Base-by-base conservation (phyloP, 352 stramenopile species). In the Elongisporangium prolatum region DNA sequence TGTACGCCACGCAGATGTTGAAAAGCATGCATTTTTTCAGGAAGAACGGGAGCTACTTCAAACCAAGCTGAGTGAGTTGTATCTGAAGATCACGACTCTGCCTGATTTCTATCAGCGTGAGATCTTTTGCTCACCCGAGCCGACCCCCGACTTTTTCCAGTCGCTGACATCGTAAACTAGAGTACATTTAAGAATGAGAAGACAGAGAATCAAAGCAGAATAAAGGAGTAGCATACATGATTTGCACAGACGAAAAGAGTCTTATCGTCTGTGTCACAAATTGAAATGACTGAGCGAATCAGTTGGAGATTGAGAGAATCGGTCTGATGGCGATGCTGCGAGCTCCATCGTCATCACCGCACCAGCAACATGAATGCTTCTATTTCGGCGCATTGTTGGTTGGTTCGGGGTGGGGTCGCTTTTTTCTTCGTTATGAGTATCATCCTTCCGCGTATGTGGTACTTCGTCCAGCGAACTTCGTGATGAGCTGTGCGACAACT, bases 51-150 rank as follows among this genome's bases (percentile, higher is more conserved):
- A 72, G n/a, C 71, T 88, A 22, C 58, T 95, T 34, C 80, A 91
- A 52, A 69, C 88, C 38, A 74, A 78, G 14, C 68, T 95, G 10
- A 78, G 76, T 16, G 77, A 93, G 49, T 59, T 95, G 21, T 86
- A 88, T 51, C 59, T 91, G 51, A 95, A 93, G 61, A 87, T 93
- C 64, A 91, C 85, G 48, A 88, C 79, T 13, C 68, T 93, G 44
- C 85, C 85, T 25, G 85, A 93, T 47, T 94, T 94, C 49, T 94
- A 94, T 50, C 77, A 93, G 52, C 81, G 84, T 44, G 74, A 93
- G 68, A 88, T 94, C 49, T 94, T 94, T 63, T 94, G 85, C 60
- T 81, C 81, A 22, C 65, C 77, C 1, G 85, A 94, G 28, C 79
- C 83, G 21, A 75, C 71, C 21, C 68, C 80, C n/a, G 76, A 77